Conservation (phyloP, 2,329 filamentous ascomycete genomes). For the Venturia carpophila region DNA sequence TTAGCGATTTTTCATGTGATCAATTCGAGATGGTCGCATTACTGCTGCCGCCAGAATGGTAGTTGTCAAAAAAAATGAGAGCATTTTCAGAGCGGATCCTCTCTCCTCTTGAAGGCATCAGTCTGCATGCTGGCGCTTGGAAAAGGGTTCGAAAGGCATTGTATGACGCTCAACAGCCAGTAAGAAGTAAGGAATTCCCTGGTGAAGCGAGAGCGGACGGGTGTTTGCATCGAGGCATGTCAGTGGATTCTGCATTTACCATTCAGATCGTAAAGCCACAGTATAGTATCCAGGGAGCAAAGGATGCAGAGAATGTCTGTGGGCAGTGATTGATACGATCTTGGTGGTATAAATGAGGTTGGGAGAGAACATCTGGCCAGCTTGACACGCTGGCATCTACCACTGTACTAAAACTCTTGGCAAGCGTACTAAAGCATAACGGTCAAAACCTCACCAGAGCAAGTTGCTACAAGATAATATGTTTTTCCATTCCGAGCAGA, state of each 20-base stretch:
- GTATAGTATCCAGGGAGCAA: not conserved
- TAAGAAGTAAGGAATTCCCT: not conserved
- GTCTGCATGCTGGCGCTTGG: not conserved
- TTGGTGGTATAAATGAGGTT: not conserved
- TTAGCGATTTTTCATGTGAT: not conserved
- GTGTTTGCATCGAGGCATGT: not conserved
- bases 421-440: not conserved
- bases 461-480: too few relatives aligned
- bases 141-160: not conserved
- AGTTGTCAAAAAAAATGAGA: not conserved
- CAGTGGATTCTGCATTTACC: not conserved
- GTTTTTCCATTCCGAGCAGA: too few relatives aligned
- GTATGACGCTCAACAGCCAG: not conserved
- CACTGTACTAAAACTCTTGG: not conserved
- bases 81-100: not conserved
- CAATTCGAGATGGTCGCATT: not conserved
- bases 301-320: not conserved
- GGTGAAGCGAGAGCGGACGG: not conserved
- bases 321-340: not conserved
- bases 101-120: not conserved
- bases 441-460: too few relatives aligned
- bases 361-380: not conserved
- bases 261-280: not conserved
- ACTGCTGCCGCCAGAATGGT: not conserved
- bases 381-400: too few relatives aligned